Evolutionary conservation across 208 protist species (phyloP), one percentile per base, ranked within the genome.

Genomic region (Acanthamoeba healyi): DNA sequence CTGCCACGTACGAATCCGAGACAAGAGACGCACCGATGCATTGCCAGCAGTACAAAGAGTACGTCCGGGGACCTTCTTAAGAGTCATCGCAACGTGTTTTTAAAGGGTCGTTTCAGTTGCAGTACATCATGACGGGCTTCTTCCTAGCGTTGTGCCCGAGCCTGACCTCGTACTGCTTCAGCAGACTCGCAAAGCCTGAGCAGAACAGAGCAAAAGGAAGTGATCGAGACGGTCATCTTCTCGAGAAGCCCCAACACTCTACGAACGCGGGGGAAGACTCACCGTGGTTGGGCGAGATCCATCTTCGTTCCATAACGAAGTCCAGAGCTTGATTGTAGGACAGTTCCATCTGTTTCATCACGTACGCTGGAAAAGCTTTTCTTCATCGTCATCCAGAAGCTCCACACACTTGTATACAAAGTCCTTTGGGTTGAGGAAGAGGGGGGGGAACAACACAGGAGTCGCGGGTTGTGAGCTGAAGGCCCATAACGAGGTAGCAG

Each of bases 71-170:
- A n/a, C n/a, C n/a, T n/a, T n/a, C n/a, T n/a, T n/a, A n/a, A n/a
- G n/a, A n/a, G n/a, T n/a, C n/a, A n/a, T n/a, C n/a, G n/a, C n/a
- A n/a, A n/a, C n/a, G n/a, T n/a, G n/a, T n/a, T n/a, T n/a, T n/a
- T n/a, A 54, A 54, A 54, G 49, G 49, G 15, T 54, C 10, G 49
- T 15, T 34, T 84, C 74, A 84, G 26, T 84, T 84, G 44, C 74
- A 84, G 44, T 58, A 54, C 74, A 84, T 84, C 74, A 84, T 84
- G 24, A 84, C 74, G 26, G 74, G 74, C 42, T 84, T 56, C 34
- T 44, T 74, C 65, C 5, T n/a, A 5, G 19, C 38, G 9, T 49
- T 49, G 40, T 46, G 9, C 5, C 19, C 19, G 2, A 84, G 29
- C 42, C 15, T 24, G 6, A 19, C 74, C n/a, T 84, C 74, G 42